phyloP scores from a whole-genome alignment of 148 eudicot species.

The Rhododendron williamsianum region DNA sequence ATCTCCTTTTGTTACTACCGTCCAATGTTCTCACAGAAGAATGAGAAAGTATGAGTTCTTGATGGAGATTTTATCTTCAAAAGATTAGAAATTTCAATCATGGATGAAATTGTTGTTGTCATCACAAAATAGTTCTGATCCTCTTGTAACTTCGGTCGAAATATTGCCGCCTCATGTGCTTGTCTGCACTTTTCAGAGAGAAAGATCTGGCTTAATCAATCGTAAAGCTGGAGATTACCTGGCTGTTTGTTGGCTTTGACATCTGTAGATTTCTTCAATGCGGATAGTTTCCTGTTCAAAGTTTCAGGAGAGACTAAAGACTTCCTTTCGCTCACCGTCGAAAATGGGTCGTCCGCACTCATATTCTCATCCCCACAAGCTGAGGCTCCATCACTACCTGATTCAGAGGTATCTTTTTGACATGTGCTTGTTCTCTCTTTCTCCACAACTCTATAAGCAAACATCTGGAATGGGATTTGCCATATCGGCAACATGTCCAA shows the following conservation, averaged over 20 bases:
- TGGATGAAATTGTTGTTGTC: not conserved
- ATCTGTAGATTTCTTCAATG: constrained; percentile 25
- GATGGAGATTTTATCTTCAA: not conserved
- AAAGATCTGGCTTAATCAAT: not conserved
- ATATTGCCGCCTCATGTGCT: not conserved
- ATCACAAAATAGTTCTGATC: not conserved
- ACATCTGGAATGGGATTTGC: constrained; percentile 77
- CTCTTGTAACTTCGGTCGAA: not conserved
- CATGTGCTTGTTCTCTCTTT: constrained; percentile 33
- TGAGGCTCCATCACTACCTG: constrained; percentile 70
- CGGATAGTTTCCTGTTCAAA: constrained; percentile 28
- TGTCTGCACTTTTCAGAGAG: not conserved
- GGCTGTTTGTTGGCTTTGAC: constrained; percentile 28
- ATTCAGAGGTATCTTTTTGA: constrained; percentile 51
- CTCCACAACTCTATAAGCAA: constrained; percentile 53
- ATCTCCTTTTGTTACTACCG: not conserved
- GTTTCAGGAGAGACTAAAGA: constrained; percentile 27
- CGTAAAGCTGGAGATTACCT: constrained; percentile 28
- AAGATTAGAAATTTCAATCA: not conserved
- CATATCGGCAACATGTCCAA: constrained; percentile 32
- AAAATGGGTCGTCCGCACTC: constrained; percentile 34
- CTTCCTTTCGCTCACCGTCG: constrained; percentile 31
- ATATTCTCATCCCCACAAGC: constrained; percentile 47
- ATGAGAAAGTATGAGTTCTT: not conserved
- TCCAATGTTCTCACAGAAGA: not conserved